Evolutionary conservation across 257 asterid species (phyloP).

Genomic region (Linaria vulgaris): DNA sequence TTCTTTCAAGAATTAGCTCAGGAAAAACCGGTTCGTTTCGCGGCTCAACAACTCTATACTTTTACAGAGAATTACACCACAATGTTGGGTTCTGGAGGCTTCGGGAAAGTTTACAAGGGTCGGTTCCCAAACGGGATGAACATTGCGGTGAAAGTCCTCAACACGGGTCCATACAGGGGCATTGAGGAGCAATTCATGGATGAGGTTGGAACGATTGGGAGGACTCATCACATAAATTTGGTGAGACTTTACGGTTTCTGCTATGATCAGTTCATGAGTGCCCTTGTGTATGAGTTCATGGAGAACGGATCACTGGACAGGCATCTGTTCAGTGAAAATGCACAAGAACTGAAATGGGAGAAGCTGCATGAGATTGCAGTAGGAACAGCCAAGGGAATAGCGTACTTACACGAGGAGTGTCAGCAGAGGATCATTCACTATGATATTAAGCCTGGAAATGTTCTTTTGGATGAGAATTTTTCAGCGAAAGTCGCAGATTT

Average conservation of each 20-base stretch:
- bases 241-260: slow-evolving; percentile 36
- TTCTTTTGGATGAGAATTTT: slow-evolving; percentile 35
- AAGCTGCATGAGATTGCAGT: slow-evolving; percentile 41
- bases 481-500: slow-evolving; percentile 40
- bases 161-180: slow-evolving; percentile 6
- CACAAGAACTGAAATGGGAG: slow-evolving; percentile 29
- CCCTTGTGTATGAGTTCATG: slow-evolving; percentile 40
- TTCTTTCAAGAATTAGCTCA: slow-evolving; percentile 33
- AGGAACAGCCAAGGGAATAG: slow-evolving; percentile 43
- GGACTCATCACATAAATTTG: slow-evolving; percentile 32
- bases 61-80: slow-evolving; percentile 35
- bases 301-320: slow-evolving; percentile 34
- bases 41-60: slow-evolving; percentile 32
- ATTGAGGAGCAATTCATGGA: slow-evolving; percentile 40
- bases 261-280: slow-evolving; percentile 35
- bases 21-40: slow-evolving; percentile 38
- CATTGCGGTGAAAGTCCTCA: slow-evolving; percentile 41
- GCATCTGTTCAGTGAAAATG: slow-evolving; percentile 27
- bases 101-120: slow-evolving; percentile 37
- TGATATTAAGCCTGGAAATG: slow-evolving; percentile 38
- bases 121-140: slow-evolving; percentile 35
- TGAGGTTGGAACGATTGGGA: slow-evolving; percentile 35
- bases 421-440: slow-evolving; percentile 34
- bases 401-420: slow-evolving; percentile 39
- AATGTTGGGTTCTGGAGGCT: slow-evolving; percentile 33